Base-by-base conservation (phyloP, 2,329 filamentous ascomycete genomes). In the Diaporthe sp. region DNA sequence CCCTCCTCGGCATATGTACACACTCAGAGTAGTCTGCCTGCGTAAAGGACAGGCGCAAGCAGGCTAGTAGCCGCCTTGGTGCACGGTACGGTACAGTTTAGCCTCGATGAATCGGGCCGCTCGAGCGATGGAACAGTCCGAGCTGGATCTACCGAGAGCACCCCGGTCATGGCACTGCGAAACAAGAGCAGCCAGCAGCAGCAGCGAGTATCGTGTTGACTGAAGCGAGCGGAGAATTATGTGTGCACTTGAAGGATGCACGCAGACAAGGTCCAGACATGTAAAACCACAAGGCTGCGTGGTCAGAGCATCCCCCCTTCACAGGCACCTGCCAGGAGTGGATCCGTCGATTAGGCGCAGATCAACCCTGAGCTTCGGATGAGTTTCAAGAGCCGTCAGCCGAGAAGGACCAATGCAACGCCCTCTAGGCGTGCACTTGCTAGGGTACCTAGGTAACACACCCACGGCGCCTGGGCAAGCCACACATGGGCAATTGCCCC, bases 351-450 rank as follows among this genome's bases (percentile, higher is more conserved):
- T 13, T 68, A 51, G 31, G 31, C 62, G 62, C 62, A 51, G 62
- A 68, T 68, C 65, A 53, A 53, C 46, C 46, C 65, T 68, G 65
- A 68, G 65, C 46, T 53, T 68, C 65, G 65, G 46, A 68, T 68
- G 46, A 12, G 72, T 74, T 74, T 74, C 72, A 74, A 67, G 53
- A 58, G 61, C 37, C 53, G 60, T 53, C 61, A 73, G 61, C 61
- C 58, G n/a, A 73, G 72, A 42, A 62, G 44, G 19, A 39, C 62
- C 44, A 51, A 53, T 73, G 49, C 51, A 25, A 31, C 34, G n/a
- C 61, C 58, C 46, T 39, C 22, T 28, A 42, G 67, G 68, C 68
- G 44, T 37, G 34, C 22, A 22, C 3, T 68, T 51, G 7, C 65
- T 34, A 68, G 65, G 46, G 61, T 37, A 34, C 65, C 65, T 53